phyloP scores from a whole-genome alignment of 371 early-diverging fungal genomes.

The Mucor indicus region DNA sequence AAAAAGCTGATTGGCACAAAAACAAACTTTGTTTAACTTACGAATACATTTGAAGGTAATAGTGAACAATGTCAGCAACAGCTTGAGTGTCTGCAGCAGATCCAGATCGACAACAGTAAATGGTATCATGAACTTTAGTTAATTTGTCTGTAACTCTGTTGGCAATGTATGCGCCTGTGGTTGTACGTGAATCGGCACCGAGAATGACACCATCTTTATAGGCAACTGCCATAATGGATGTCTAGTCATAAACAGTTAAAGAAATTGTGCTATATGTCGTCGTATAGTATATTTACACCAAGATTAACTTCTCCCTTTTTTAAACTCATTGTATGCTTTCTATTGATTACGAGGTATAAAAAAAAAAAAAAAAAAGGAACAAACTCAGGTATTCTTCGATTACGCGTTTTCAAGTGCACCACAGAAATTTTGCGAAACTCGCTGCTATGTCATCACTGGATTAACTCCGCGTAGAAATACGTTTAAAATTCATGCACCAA shows the following conservation, averaged over 20 bases:
- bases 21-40: conserved; percentile 32
- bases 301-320: conserved; percentile 95
- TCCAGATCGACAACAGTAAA: conserved; percentile 98
- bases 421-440: no score
- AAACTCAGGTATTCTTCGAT: no score
- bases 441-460: no score
- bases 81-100: conserved; percentile 99
- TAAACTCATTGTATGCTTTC: conserved; percentile 47
- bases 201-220: conserved; percentile 96
- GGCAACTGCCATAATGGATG: conserved; percentile 99
- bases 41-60: conserved; percentile 90
- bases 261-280: not conserved
- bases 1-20: no score
- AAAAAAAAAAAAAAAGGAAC: no score
- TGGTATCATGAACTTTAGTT: conserved; percentile 93
- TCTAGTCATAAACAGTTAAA: conserved; percentile 53
- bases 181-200: conserved; percentile 98
- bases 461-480: no score
- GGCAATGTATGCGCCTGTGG: conserved; percentile 95
- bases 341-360: no score
- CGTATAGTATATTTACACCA: conserved; percentile 62
- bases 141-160: conserved; percentile 99
- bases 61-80: conserved; percentile 93
- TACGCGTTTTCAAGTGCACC: no score
- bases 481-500: no score